Base-by-base conservation (phyloP, 352 stramenopile species). In the Blastocystis sp. region DNA sequence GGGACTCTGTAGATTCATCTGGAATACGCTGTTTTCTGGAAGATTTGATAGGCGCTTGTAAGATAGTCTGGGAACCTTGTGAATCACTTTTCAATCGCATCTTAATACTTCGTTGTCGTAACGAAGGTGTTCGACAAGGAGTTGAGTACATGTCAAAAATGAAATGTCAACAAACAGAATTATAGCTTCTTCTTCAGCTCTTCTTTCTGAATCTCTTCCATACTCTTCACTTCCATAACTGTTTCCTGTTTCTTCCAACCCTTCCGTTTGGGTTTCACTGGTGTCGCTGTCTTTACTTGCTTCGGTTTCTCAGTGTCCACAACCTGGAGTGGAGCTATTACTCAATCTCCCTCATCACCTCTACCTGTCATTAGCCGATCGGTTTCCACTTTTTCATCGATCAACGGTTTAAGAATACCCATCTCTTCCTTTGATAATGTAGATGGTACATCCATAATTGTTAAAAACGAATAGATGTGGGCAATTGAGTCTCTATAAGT, bases 141-240 rank as follows among this genome's bases (percentile, higher is more conserved):
- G 73, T 84, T 2, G 33, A 42, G 6, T 42, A 84, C 73, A 84
- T 84, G 17, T 22, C 27, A 37, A 76, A 27, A n/a, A n/a, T 19
- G 30, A 19, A 54, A 76, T 48, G 35, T 3, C 27, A 40, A 69
- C 19, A 19, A 84, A 84, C 17, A 60, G n/a, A 64, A n/a, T n/a
- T 54, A 84, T 44, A 57, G 11, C 37, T 57, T 35, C 33, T 84
- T 84, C 19, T n/a, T 66, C 51, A 69, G 24, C 73, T 84, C 73
- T 42, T 84, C 73, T 42, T 69, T 84, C 42, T 69, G 73, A 44
- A 84, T 84, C 33, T 84, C 48, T 3, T 84, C 27, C 30, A 84
- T n/a, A 24, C 22, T 68, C 9, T 30, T 44, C 19, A 68, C 64
- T 9, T n/a, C 27, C 7, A 44, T 6, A 24, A 11, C 27, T 5